Evolutionary conservation across 1,284 basidiomycete genomes (phyloP), one percentile per base, ranked within the genome.

Genomic region (Sphagnurus paluster): DNA sequence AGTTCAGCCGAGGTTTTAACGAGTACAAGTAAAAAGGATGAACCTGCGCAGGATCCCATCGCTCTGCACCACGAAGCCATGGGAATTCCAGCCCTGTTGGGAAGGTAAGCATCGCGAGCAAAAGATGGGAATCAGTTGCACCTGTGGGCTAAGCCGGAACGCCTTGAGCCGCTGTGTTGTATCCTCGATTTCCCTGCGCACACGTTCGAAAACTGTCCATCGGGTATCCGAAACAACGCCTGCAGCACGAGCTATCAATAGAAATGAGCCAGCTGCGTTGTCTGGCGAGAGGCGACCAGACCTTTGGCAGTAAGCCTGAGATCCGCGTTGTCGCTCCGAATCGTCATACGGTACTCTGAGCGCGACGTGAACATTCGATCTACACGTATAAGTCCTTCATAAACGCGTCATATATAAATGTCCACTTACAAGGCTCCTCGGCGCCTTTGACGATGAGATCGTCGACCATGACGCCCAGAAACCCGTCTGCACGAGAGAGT

Each of bases 351-450:
- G 60, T 93, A 96, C 59, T 96, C 93, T 25, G 88, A 90, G 36
- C 93, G 77, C 16, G 89, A 89, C 0, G 93, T 95, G 63, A 95
- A 95, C 91, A 95, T 94, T 28, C 93, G 86, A 58, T 95, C 90
- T 93, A n/a, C n/a, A n/a, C n/a, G n/a, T n/a, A n/a, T n/a, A n/a
- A n/a, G n/a, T n/a, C n/a, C n/a, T n/a, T n/a, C n/a, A n/a, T n/a
- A n/a, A n/a, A n/a, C n/a, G n/a, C n/a, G n/a, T n/a, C n/a, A n/a
- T n/a, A n/a, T n/a, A n/a, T n/a, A n/a, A n/a, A n/a, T n/a, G n/a
- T n/a, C 8, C 38, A 71, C 82, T 48, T 62, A 90, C 89, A 95
- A 41, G 91, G 92, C 63, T 95, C 92, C 60, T 93, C 87, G 1
- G 90, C 86, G 1, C 92, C 92, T 60, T 92, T 90, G 34, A 87